Base-by-base conservation (phyloP, 306 rosid species). In the Carpinus viminea region DNA sequence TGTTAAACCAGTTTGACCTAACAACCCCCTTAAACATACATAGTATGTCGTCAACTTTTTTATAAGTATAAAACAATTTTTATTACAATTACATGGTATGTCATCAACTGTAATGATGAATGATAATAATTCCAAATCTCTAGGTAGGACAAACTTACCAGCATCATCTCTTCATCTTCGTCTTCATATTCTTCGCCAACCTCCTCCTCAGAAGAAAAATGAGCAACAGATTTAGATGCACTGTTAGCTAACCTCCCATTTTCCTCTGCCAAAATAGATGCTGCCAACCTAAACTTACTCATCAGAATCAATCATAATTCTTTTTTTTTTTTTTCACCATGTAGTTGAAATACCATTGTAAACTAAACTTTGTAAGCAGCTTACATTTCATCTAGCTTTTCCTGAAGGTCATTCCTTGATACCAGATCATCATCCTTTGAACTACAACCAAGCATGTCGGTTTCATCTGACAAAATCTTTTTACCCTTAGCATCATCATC, bases 311-410 rank as follows among this genome's bases (percentile, higher is more conserved):
- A 68, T 17, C 48, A 68, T 15, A 68, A 10, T 28, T 13, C 4
- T 34, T 9, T 38, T 18, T 38, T 36, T n/a, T 1, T 68, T 66
- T 20, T 12, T 12, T 16, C 8, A 66, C 46, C 47, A 79, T 54
- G 38, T 24, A 20, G 45, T 51, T 41, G 71, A 8, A 73, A 79
- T 75, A 52, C 71, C 26, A 41, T 70, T 15, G 70, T 73, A 81
- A 66, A 34, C 38, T 75, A 82, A 56, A 70, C 74, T 78, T 26
- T 43, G 79, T 43, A 80, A 68, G 68, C 70, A 70, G 66, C 86
- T 89, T 89, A 94, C 98, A 90, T 90, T 88, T 85, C 94, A 81
- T 92, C 93, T 70, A 90, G 86, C 70, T 83, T 86, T 81, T 89
- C 93, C 81, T 86, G 96, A 83, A 78, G 83, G 79, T 28, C 71